Conservation (phyloP, 768 basidiomycete species). For the Naganishia kalamii region DNA sequence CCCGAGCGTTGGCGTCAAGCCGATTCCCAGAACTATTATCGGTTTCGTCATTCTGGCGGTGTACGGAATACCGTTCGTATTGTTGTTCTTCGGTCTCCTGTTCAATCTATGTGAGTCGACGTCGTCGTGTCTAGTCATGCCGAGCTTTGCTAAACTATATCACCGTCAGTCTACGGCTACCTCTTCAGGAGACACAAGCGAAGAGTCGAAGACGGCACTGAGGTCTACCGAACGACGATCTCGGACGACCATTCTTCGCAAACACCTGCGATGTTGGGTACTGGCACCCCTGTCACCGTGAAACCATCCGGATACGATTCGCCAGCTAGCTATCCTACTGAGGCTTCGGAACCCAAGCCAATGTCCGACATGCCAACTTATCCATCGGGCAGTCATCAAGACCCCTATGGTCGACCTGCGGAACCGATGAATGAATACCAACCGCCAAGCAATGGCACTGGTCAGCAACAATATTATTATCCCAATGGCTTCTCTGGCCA, state of each 20-base stretch:
- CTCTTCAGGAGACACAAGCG: constrained; percentile 40
- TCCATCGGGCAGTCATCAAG: background rate
- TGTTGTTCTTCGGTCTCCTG: constrained; percentile 63
- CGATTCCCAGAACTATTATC: constrained; percentile 76
- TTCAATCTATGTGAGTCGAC: constrained; percentile 49
- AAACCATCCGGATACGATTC: constrained; percentile 2
- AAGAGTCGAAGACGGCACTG: constrained; percentile 44
- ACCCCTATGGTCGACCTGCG: background rate
- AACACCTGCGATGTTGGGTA: constrained; percentile 26
- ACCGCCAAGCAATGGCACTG: background rate
- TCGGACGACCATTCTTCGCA: constrained; percentile 29
- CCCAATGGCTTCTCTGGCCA: constrained; percentile 3
- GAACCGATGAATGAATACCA: background rate
- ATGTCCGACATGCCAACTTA: background rate
- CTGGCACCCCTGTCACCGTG: background rate
- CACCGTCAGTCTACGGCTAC: constrained; percentile 37
- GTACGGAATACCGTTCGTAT: constrained; percentile 62
- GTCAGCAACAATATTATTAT: constrained; percentile 12
- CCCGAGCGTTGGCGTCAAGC: constrained; percentile 56
- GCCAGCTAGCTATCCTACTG: background rate
- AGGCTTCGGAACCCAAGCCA: background rate
- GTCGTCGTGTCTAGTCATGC: background rate
- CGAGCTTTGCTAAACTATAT: background rate
- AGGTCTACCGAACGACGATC: constrained; percentile 34
- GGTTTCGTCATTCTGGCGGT: constrained; percentile 68